Evolutionary conservation across 371 early-diverging fungal genomes (phyloP).

Genomic region (Apophysomyces variabilis): DNA sequence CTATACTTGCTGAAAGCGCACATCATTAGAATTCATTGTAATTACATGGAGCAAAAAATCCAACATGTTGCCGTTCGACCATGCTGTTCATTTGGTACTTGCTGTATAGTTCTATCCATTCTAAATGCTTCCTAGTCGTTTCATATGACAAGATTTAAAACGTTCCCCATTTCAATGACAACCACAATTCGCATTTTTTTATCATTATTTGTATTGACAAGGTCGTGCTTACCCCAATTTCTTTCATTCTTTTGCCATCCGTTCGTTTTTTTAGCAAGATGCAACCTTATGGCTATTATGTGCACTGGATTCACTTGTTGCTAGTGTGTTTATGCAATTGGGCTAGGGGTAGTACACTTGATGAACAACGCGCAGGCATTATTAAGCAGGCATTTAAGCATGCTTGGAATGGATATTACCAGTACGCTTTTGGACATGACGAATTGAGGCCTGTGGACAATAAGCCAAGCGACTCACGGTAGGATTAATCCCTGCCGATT

Average conservation of each 20-base stretch:
- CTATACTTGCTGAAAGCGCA: too few species aligned
- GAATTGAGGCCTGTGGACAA: constrained; percentile 57
- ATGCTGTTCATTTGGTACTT: too few species aligned
- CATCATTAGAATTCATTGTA: too few species aligned
- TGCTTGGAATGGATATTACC: constrained; percentile 82
- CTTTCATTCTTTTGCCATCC: not conserved
- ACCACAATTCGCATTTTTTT: constrained; percentile 2
- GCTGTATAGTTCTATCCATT: too few species aligned
- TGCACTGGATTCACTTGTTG: not conserved
- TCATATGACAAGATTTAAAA: too few species aligned
- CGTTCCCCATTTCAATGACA: not conserved
- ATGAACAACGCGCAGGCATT: not conserved
- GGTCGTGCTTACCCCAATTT: not conserved
- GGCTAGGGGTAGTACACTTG: not conserved
- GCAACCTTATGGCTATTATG: not conserved
- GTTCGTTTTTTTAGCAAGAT: not conserved
- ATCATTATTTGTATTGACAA: not conserved
- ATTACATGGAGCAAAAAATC: too few species aligned
- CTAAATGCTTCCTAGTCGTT: too few species aligned
- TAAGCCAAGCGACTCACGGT: constrained; percentile 65
- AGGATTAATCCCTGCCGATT: constrained; percentile 17
- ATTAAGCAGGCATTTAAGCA: constrained; percentile 63
- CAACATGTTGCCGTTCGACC: too few species aligned
- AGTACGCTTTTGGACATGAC: constrained; percentile 64
- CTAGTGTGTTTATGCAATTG: not conserved